Percentiles rank a stretch among this genome's conserved stretches.
phyloP scores from a whole-genome alignment of 1,139 yeast species.

The Saccharomyces pastorianus region DNA sequence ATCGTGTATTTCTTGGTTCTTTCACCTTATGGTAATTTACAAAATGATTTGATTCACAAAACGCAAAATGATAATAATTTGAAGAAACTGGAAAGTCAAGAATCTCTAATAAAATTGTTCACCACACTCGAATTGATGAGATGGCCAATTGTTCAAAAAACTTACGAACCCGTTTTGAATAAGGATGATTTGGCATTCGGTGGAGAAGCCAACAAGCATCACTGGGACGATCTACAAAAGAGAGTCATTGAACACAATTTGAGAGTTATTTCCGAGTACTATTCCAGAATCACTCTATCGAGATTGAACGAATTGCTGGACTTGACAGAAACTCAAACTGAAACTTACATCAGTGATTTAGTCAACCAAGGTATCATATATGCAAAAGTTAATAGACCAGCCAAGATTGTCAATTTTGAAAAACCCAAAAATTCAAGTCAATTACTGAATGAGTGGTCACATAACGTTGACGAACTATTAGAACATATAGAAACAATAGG shows the following conservation, averaged over 20 bases:
- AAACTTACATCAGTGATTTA: constrained; percentile 71
- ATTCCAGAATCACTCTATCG: constrained; percentile 69
- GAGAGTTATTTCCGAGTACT: constrained; percentile 79
- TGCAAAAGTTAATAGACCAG: constrained; percentile 92
- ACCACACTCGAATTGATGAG: constrained; percentile 86
- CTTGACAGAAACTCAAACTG: constrained; percentile 67
- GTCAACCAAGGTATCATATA: constrained; percentile 86
- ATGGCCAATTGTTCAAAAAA: constrained; percentile 76
- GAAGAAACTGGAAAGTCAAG: constrained; percentile 53
- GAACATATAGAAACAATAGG: constrained; percentile 92
- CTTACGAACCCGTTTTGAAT: constrained; percentile 48
- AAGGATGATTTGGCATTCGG: constrained; percentile 28
- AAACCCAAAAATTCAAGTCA: constrained; percentile 76
- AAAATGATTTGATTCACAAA: constrained; percentile 76
- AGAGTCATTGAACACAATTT: constrained; percentile 91
- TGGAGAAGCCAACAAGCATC: constrained; percentile 41
- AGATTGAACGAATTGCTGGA: constrained; percentile 80
- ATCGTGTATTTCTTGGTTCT: constrained; percentile 73
- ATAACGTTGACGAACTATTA: constrained; percentile 73
- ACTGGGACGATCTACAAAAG: constrained; percentile 76
- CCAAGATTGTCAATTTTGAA: constrained; percentile 72
- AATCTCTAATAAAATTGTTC: constrained; percentile 68
- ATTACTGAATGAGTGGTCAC: constrained; percentile 87
- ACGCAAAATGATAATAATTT: constrained; percentile 60
- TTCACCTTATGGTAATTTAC: constrained; percentile 84